Conservation (phyloP, 495 filamentous ascomycete species). For the Daldinia vernicosa region DNA sequence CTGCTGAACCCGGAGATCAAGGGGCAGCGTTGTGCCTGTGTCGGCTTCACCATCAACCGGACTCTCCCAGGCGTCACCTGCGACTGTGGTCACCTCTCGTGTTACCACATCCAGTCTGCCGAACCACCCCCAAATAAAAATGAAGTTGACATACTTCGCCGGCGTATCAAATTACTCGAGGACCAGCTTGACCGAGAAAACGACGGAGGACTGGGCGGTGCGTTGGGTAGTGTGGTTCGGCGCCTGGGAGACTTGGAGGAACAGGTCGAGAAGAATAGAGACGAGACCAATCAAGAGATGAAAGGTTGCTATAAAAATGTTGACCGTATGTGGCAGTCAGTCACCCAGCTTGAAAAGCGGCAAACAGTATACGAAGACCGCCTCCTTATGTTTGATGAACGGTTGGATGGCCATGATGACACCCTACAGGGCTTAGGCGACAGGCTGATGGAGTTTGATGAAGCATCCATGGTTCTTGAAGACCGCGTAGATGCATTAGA, state of each 20-base stretch:
- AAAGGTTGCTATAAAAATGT: slow-evolving; percentile 61
- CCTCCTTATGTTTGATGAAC: slow-evolving; percentile 55
- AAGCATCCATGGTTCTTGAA: slow-evolving; percentile 61
- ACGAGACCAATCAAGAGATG: slow-evolving; percentile 58
- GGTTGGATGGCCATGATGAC: slow-evolving; percentile 52
- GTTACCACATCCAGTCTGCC: slow-evolving; percentile 59
- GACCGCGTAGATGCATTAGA: slow-evolving; percentile 62
- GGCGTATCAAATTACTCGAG: slow-evolving; percentile 58
- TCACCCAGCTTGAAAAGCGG: slow-evolving; percentile 56
- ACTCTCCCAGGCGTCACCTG: slow-evolving; percentile 60
- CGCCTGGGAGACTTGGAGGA: slow-evolving; percentile 61
- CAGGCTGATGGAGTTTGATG: slow-evolving; percentile 57
- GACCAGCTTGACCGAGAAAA: slow-evolving; percentile 56
- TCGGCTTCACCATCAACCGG: slow-evolving; percentile 62
- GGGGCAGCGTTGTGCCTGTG: slow-evolving; percentile 64
- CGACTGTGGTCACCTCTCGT: slow-evolving; percentile 64
- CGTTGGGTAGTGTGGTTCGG: slow-evolving; percentile 47
- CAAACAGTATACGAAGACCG: slow-evolving; percentile 55
- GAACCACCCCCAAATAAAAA: slow-evolving; percentile 50
- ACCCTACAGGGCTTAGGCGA: slow-evolving; percentile 54
- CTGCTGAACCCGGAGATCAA: slow-evolving; percentile 62
- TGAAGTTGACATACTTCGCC: slow-evolving; percentile 59
- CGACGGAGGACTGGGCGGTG: slow-evolving; percentile 52
- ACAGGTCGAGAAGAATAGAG: slow-evolving; percentile 58
- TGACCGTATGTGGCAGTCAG: slow-evolving; percentile 59